A percentile compares a stretch with the other conserved stretches of the same genome.
phyloP scores from a whole-genome alignment of 345 rosid genomes.

The Litchi chinensis region DNA sequence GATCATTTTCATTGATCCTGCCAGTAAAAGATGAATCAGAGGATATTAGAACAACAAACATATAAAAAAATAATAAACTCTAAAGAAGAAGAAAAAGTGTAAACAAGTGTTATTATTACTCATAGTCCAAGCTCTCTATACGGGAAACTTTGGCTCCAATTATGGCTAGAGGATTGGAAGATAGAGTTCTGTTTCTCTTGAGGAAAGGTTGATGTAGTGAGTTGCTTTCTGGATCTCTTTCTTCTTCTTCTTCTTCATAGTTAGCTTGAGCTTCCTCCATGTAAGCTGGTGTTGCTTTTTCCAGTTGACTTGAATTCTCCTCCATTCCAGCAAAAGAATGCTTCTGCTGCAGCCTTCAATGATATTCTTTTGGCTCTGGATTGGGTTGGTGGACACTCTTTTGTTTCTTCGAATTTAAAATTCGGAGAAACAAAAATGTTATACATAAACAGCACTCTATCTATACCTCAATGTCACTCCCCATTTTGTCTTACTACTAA shows the following conservation, averaged over 20 bases:
- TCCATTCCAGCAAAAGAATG: slow-evolving; percentile 42
- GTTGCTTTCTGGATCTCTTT: slow-evolving; percentile 68
- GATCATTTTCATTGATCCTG: slow-evolving; percentile 91
- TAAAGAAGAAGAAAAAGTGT: too few species aligned
- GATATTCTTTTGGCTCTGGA: slow-evolving; percentile 25
- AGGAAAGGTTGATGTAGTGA: slow-evolving; percentile 68
- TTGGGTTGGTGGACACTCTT: slow-evolving; percentile 16
- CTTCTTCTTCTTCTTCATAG: slow-evolving; percentile 57
- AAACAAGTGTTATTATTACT: slow-evolving; percentile 42
- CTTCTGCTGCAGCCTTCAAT: not conserved
- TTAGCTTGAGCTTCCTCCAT: slow-evolving; percentile 32
- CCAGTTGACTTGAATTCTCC: slow-evolving; percentile 35
- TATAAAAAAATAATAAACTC: not conserved
- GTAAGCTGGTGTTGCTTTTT: slow-evolving; percentile 19
- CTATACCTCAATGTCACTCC: not conserved
- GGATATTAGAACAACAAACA: not conserved
- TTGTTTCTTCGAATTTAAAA: slow-evolving; percentile 8
- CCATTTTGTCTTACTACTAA: not conserved
- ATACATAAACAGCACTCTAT: not conserved
- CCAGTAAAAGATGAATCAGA: slow-evolving; percentile 7
- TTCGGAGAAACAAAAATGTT: not conserved
- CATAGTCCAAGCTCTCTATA: slow-evolving; percentile 89
- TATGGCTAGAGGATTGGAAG: slow-evolving; percentile 77
- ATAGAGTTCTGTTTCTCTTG: slow-evolving; percentile 68
- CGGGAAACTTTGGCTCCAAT: slow-evolving; percentile 87